These are phyloP conservation scores for Selaginella moellendorffii DNA, from an alignment of 75 land plant species.

Conservation along the genomic window DNA sequence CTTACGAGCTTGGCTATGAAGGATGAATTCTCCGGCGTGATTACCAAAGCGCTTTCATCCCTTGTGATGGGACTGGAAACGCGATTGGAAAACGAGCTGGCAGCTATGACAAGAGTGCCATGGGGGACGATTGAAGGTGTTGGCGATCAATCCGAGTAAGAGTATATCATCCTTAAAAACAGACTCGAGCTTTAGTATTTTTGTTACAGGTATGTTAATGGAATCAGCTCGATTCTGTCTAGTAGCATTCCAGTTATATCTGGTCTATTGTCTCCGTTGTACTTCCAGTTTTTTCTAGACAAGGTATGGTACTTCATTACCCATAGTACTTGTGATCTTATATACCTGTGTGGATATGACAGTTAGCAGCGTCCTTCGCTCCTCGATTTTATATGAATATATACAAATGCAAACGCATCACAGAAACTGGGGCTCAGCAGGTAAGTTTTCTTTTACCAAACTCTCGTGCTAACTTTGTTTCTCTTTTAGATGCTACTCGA, in stretches of 20 bases:
- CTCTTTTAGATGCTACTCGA: slow-evolving; percentile 79
- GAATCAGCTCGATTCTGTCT: slow-evolving; percentile 73
- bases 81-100: slow-evolving; percentile 89
- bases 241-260: slow-evolving; percentile 91
- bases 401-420: slow-evolving; percentile 93
- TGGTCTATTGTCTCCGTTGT: slow-evolving; percentile 75
- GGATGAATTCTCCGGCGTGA: slow-evolving; percentile 99
- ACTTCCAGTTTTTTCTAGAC: slow-evolving; percentile 94
- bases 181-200: too few relatives aligned
- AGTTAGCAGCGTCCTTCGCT: slow-evolving; percentile 96
- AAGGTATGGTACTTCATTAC: slow-evolving; percentile 38
- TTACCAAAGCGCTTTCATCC: slow-evolving; percentile 81
- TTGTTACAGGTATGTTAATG: slow-evolving; percentile 96
- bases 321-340: neutral
- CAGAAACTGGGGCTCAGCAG: slow-evolving; percentile 99
- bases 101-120: slow-evolving; percentile 87
- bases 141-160: slow-evolving; percentile 97
- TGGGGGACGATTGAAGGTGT: slow-evolving; percentile 98
- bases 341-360: slow-evolving; percentile 13
- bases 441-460: slow-evolving; percentile 19
- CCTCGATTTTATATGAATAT: slow-evolving; percentile 85
- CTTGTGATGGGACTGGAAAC: slow-evolving; percentile 89
- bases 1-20: slow-evolving; percentile 15
- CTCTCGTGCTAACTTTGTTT: neutral
- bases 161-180: too few relatives aligned